A percentile compares a stretch with the other conserved stretches of the same genome.
phyloP scores from a whole-genome alignment of 768 basidiomycete species.

The Calocybe cyanea region DNA sequence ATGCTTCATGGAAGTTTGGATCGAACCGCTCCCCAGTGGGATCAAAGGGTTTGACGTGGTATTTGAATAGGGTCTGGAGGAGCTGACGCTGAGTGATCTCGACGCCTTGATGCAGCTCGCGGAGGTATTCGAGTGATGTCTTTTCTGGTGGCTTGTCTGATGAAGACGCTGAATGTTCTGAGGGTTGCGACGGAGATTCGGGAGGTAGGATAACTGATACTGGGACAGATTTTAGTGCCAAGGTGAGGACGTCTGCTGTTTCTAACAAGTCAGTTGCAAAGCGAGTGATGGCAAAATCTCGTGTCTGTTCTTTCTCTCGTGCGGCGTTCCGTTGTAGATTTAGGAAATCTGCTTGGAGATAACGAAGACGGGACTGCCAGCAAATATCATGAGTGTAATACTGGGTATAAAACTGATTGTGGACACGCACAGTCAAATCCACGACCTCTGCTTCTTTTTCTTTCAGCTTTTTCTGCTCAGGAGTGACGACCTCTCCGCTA shows the following conservation, averaged over 20 bases:
- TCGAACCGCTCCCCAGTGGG: slow-evolving; percentile 92
- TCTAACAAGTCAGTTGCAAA: slow-evolving; percentile 90
- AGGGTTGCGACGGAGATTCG: slow-evolving; percentile 25
- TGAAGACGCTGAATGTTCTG: slow-evolving; percentile 24
- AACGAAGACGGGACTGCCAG: slow-evolving; percentile 77
- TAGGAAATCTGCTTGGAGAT: slow-evolving; percentile 92
- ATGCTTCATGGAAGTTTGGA: slow-evolving; percentile 92
- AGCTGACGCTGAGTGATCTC: slow-evolving; percentile 89
- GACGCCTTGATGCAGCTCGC: slow-evolving; percentile 81
- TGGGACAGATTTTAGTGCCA: slow-evolving; percentile 82
- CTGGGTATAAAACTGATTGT: background rate
- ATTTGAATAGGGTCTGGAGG: slow-evolving; percentile 85
- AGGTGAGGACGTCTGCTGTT: slow-evolving; percentile 83
- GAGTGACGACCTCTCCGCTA: slow-evolving; percentile 14
- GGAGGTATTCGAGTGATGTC: slow-evolving; percentile 53
- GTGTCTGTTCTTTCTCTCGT: slow-evolving; percentile 87
- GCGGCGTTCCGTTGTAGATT: slow-evolving; percentile 92
- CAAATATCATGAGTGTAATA: background rate
- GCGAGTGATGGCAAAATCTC: slow-evolving; percentile 87
- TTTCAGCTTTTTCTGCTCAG: slow-evolving; percentile 56
- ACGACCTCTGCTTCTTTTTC: slow-evolving; percentile 76
- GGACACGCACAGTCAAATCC: slow-evolving; percentile 71
- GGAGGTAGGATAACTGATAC: slow-evolving; percentile 34
- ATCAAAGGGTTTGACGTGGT: slow-evolving; percentile 89
- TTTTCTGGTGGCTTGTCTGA: slow-evolving; percentile 37